phyloP scores from a whole-genome alignment of 257 asterid species.

The Ophiorrhiza pumila region DNA sequence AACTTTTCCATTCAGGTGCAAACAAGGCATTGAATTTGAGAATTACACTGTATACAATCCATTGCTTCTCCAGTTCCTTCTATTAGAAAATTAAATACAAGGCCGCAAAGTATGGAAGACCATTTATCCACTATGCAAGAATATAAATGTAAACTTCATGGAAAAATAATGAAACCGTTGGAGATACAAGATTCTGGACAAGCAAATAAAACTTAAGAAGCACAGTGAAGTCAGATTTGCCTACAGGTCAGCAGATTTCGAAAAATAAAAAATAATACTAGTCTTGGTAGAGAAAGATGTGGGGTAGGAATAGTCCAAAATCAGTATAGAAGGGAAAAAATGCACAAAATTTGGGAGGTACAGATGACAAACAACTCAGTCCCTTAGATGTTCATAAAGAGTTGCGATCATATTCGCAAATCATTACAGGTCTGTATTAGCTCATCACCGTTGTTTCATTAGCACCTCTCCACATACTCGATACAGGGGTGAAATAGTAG shows the following conservation, averaged over 20 bases:
- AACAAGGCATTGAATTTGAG: neutral
- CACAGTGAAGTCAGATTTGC: neutral
- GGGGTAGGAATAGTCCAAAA: no score
- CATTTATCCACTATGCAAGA: neutral
- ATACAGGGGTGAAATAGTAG: neutral
- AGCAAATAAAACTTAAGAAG: neutral
- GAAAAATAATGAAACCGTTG: neutral
- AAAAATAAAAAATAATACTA: neutral
- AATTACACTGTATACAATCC: neutral
- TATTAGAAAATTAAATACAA: neutral
- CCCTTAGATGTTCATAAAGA: slow-evolving; percentile 34
- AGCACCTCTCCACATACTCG: neutral
- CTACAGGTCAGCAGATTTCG: neutral
- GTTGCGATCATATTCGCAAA: slow-evolving; percentile 26
- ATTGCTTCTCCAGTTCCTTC: neutral
- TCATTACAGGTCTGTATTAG: slow-evolving; percentile 33
- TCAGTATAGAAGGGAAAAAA: no score
- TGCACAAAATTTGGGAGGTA: neutral
- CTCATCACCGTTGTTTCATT: slow-evolving; percentile 23
- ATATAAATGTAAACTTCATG: neutral
- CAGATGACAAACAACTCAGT: slow-evolving; percentile 24
- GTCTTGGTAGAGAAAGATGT: neutral
- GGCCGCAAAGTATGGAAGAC: neutral
- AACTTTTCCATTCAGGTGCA: neutral
- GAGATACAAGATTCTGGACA: neutral